phyloP scores from a whole-genome alignment of 805 yeast genomes.

The Candida germanica region DNA sequence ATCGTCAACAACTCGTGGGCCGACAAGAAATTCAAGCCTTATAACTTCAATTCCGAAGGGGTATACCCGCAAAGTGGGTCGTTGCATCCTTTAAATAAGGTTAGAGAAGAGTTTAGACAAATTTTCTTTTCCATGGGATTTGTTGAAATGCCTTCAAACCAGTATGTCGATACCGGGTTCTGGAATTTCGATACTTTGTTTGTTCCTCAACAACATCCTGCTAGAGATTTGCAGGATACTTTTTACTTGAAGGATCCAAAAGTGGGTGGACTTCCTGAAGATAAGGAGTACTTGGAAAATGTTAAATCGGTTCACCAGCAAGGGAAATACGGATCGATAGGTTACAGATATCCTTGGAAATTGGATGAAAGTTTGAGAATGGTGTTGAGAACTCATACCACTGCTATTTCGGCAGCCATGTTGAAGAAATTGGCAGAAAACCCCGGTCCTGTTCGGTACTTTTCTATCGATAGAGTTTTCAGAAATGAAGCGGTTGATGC shows the following conservation, averaged over 20 bases:
- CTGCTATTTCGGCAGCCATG: constrained; percentile 89
- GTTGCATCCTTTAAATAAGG: constrained; percentile 93
- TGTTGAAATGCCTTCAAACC: constrained; percentile 98
- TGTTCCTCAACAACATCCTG: constrained; percentile 99
- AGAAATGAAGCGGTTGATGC: constrained; percentile 99
- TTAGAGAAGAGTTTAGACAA: constrained; percentile 95
- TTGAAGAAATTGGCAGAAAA: constrained; percentile 81
- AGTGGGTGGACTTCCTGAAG: constrained; percentile 78
- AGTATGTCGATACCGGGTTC: constrained; percentile 96
- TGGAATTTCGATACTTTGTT: constrained; percentile 97
- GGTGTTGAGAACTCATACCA: constrained; percentile 96
- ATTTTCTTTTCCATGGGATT: constrained; percentile 97
- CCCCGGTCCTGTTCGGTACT: constrained; percentile 86
- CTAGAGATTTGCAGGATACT: constrained; percentile 98
- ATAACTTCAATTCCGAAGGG: constrained; percentile 96
- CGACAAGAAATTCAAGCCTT: constrained; percentile 82
- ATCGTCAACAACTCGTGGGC: constrained; percentile 79
- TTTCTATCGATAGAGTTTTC: constrained; percentile 97
- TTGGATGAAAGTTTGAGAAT: constrained; percentile 84
- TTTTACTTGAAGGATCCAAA: constrained; percentile 94
- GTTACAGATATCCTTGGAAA: constrained; percentile 98
- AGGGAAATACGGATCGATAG: constrained; percentile 92
- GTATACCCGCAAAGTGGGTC: constrained; percentile 84
- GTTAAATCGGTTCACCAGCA: constrained; percentile 81
- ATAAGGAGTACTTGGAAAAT: constrained; percentile 71